phyloP scores from a whole-genome alignment of 768 basidiomycete species.

The Naematelia encephala region DNA sequence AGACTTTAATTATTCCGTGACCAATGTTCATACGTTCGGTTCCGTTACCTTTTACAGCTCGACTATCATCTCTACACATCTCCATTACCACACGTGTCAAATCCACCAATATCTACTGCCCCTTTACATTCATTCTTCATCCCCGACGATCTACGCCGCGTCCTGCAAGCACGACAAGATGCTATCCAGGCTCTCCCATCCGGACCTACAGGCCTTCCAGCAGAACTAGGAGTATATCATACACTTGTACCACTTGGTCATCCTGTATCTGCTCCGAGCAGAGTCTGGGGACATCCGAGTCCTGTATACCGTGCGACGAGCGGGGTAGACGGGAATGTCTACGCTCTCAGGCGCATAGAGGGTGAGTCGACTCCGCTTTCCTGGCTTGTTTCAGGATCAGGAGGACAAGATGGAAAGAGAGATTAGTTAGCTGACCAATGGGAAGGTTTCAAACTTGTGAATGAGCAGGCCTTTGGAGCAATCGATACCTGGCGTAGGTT shows the following conservation, averaged over 20 bases:
- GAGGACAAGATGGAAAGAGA: neutral
- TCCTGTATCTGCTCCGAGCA: conserved; percentile 53
- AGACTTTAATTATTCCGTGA: neutral
- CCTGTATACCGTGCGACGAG: conserved; percentile 79
- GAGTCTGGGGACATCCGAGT: conserved; percentile 76
- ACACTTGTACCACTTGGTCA: conserved; percentile 75
- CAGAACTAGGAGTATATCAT: conserved; percentile 87
- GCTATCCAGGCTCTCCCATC: conserved; percentile 33
- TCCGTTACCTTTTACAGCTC: conserved; percentile 56
- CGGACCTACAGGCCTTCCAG: conserved; percentile 57
- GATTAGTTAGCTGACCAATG: neutral
- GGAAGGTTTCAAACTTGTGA: conserved; percentile 75
- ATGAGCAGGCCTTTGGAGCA: conserved; percentile 72
- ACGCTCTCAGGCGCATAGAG: conserved; percentile 79
- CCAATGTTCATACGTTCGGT: conserved; percentile 12
- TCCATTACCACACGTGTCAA: conserved; percentile 60
- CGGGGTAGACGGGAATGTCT: conserved; percentile 69
- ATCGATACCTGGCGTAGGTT: conserved; percentile 84
- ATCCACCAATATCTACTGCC: conserved; percentile 52
- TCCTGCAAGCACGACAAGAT: conserved; percentile 45
- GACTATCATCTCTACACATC: conserved; percentile 90
- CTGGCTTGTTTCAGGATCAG: neutral
- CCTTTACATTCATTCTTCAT: conserved; percentile 66
- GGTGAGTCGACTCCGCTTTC: conserved; percentile 59
- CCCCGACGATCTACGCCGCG: conserved; percentile 62